phyloP scores from a whole-genome alignment of 192 early-diverging fungal genomes.

The Entrophospora sp. region DNA sequence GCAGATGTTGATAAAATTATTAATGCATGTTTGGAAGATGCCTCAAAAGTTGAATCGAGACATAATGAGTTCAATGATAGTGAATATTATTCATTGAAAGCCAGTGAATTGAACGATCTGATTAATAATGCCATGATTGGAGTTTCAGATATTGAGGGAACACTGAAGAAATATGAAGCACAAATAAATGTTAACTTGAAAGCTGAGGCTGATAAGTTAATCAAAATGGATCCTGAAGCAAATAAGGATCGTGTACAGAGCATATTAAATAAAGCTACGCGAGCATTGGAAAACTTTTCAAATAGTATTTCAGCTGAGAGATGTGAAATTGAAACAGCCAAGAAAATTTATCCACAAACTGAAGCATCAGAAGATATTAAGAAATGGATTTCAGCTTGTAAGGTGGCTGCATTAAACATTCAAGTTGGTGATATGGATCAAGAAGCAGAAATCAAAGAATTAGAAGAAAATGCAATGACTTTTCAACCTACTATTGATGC shows the following conservation, averaged over 20 bases:
- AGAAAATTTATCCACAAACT: slow-evolving; percentile 29
- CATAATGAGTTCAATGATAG: slow-evolving; percentile 12
- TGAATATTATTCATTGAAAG: slow-evolving; percentile 12
- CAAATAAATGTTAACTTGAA: slow-evolving; percentile 13
- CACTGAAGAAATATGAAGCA: not conserved
- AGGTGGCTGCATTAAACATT: slow-evolving; percentile 5
- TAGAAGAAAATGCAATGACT: slow-evolving; percentile 6
- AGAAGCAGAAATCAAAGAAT: not conserved
- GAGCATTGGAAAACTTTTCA: slow-evolving; percentile 6
- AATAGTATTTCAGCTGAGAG: not conserved
- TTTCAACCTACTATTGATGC: slow-evolving; percentile 7
- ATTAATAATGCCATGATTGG: not conserved
- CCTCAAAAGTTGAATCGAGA: not conserved
- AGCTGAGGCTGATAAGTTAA: slow-evolving; percentile 11
- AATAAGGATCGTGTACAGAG: slow-evolving; percentile 13
- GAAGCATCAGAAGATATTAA: slow-evolving; percentile 33
- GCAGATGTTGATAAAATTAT: slow-evolving; percentile 13
- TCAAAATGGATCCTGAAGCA: not conserved
- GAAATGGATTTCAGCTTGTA: slow-evolving; percentile 29
- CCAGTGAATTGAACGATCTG: not conserved
- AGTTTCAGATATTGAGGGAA: slow-evolving; percentile 2
- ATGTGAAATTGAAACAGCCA: slow-evolving; percentile 21
- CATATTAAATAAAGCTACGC: slow-evolving; percentile 10
- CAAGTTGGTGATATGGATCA: slow-evolving; percentile 8
- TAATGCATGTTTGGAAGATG: not conserved